Evolutionary conservation across 306 rosid genomes (phyloP).

Genomic region (Spatholobus suberectus): DNA sequence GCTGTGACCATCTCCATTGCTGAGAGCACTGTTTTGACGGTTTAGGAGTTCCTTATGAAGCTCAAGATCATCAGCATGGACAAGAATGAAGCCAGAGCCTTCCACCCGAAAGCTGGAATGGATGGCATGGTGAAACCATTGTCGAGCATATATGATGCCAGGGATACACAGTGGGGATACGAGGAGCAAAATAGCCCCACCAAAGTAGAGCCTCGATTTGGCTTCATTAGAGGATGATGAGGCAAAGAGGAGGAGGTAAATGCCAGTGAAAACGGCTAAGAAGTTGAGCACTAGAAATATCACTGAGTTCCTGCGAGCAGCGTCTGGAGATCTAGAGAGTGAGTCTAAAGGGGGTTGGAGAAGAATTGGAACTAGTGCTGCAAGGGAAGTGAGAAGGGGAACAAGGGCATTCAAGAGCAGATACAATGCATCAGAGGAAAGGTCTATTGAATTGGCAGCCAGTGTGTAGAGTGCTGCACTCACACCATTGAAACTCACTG

Average conservation of each 20-base stretch:
- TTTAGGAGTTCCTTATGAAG: constrained; percentile 80
- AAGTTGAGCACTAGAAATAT: constrained; percentile 71
- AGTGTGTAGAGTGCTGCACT: constrained; percentile 97
- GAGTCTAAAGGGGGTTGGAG: constrained; percentile 77
- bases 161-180: constrained; percentile 75
- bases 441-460: constrained; percentile 73
- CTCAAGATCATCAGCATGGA: constrained; percentile 88
- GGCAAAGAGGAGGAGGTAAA: constrained; percentile 79
- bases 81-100: constrained; percentile 69
- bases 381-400: constrained; percentile 73
- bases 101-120: constrained; percentile 62
- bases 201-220: constrained; percentile 59
- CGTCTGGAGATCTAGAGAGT: constrained; percentile 58
- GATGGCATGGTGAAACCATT: constrained; percentile 64
- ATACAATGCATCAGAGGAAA: constrained; percentile 63
- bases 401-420: constrained; percentile 76
- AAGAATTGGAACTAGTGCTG: constrained; percentile 76
- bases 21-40: constrained; percentile 50
- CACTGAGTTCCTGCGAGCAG: constrained; percentile 69
- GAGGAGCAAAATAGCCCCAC: constrained; percentile 76
- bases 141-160: constrained; percentile 73
- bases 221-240: constrained; percentile 53
- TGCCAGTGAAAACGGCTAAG: constrained; percentile 78
- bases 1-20: constrained; percentile 44
- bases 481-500: constrained; percentile 94